Base-by-base conservation (phyloP, 2,329 filamentous ascomycete genomes). In the Epichloe coenophiala region DNA sequence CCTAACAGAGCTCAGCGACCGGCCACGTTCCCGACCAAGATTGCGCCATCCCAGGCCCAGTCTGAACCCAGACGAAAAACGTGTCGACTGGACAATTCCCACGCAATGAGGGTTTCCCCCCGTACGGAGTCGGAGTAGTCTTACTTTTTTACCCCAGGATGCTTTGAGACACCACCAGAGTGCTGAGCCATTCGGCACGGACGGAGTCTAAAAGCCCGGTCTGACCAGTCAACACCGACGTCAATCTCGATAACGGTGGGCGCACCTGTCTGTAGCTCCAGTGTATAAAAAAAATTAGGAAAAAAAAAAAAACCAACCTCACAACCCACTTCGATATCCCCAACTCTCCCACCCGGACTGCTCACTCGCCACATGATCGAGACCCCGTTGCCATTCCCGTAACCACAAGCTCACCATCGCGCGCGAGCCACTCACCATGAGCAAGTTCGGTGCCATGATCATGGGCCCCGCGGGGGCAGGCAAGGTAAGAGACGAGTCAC, bases 401-500 rank as follows among this genome's bases (percentile, higher is more conserved):
- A 17, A 46, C n/a, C 6, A 5, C 17, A 21, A 38, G 13, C 27
- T 27, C 38, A 12, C 17, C 17, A 39, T 31, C 15, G 39, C 21
- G 47, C 13, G 33, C 47, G 31, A 23, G 47, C 43, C 17, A 11
- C 17, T 6, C 49, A 19, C 52, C 57, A 95, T 94, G 88, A 91
- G 86, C 69, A 95, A 96, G 69, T 97, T 90, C 65, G 93, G 93
- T 49, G 83, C 88, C 57, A 83, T 97, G 69, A 84, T 97, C 54
- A 95, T 97, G 85, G 93, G 93, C 66, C 93, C 91, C 54, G 23
- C 91, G 19, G 93, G 90, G 58, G 90, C 89, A 21, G 93, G 93
- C 71, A 98, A 95, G 77, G 83, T 84, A 68, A 57, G 71, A 45
- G 50, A 48, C 17, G 31, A 23, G 31, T 11, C 11, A 23, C 4